Evolutionary conservation across 208 protist species (phyloP).

Genomic region (Kentomonas sorsogonicus): DNA sequence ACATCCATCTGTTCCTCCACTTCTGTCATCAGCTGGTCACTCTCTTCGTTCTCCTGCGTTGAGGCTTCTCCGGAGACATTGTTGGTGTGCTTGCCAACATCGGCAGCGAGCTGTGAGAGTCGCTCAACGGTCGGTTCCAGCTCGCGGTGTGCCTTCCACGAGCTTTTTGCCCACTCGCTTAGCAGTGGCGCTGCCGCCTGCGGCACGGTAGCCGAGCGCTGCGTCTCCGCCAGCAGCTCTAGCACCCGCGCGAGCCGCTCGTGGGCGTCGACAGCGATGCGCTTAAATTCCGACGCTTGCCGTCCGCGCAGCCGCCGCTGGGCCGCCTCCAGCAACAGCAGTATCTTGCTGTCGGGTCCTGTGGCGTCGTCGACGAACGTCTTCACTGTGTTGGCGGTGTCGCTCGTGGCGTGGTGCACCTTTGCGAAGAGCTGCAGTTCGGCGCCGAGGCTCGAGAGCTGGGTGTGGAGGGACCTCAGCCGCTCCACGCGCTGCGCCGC

Average conservation of each 20-base stretch:
- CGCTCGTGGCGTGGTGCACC: conserved; percentile 32
- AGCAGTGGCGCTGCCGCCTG: no score
- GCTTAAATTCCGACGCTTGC: conserved; percentile 40
- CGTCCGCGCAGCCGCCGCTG: conserved; percentile 24
- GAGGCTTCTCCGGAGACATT: no score
- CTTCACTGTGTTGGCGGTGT: conserved; percentile 19
- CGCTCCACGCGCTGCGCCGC: conserved; percentile 37
- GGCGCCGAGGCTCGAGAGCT: conserved; percentile 44
- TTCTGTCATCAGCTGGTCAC: no score
- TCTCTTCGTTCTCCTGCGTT: no score
- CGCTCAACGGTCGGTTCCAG: no score
- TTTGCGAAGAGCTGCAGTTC: conserved; percentile 33
- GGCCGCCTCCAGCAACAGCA: conserved; percentile 36
- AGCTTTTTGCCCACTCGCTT: no score
- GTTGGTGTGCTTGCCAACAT: no score
- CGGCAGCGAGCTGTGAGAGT: no score
- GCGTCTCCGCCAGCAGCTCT: conserved; percentile 20
- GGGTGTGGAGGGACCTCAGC: conserved; percentile 37
- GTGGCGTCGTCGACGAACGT: conserved; percentile 29
- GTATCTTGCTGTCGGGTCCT: conserved; percentile 21
- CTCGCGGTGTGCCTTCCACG: no score
- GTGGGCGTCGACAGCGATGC: conserved; percentile 24
- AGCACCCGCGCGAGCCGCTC: conserved; percentile 15
- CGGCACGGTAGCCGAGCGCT: no score
- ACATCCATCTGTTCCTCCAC: no score